phyloP scores from a whole-genome alignment of 805 yeast species.

The Candida nemodendra region DNA sequence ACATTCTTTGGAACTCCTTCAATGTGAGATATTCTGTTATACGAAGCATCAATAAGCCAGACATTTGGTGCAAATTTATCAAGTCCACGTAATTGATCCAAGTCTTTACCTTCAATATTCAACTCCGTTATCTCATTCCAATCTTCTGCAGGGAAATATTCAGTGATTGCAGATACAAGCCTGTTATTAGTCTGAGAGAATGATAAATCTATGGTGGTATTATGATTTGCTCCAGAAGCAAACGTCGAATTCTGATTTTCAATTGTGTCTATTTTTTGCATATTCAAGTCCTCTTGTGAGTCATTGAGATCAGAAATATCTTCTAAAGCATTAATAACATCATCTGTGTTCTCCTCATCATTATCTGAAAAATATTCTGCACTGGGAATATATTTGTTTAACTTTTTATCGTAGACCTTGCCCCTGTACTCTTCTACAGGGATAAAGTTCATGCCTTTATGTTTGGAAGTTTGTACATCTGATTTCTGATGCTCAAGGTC shows the following conservation, averaged over 20 bases:
- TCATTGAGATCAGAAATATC: slow-evolving; percentile 23
- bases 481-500: too few relatives aligned
- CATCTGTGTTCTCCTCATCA: slow-evolving; percentile 6
- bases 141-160: slow-evolving; percentile 37
- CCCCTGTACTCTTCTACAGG: slow-evolving; percentile 32
- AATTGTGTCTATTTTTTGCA: slow-evolving; percentile 1
- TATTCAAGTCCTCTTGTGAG: neutral
- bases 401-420: slow-evolving; percentile 29
- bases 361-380: slow-evolving; percentile 16
- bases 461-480: slow-evolving; percentile 5
- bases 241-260: slow-evolving; percentile 24
- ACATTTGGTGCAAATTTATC: slow-evolving; percentile 45
- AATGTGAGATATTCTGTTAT: slow-evolving; percentile 41
- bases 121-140: slow-evolving; percentile 44
- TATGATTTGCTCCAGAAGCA: slow-evolving; percentile 13
- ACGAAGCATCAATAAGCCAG: slow-evolving; percentile 37
- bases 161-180: slow-evolving; percentile 46
- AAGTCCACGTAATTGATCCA: slow-evolving; percentile 44
- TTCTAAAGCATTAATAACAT: slow-evolving; percentile 17
- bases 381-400: slow-evolving; percentile 24
- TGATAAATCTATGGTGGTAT: slow-evolving; percentile 35
- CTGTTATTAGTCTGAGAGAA: slow-evolving; percentile 46
- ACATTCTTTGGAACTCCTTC: slow-evolving; percentile 45
- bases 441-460: slow-evolving; percentile 30
- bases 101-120: slow-evolving; percentile 32